Base-by-base conservation (phyloP, 1,284 basidiomycete genomes). In the Volvariella surrecta region DNA sequence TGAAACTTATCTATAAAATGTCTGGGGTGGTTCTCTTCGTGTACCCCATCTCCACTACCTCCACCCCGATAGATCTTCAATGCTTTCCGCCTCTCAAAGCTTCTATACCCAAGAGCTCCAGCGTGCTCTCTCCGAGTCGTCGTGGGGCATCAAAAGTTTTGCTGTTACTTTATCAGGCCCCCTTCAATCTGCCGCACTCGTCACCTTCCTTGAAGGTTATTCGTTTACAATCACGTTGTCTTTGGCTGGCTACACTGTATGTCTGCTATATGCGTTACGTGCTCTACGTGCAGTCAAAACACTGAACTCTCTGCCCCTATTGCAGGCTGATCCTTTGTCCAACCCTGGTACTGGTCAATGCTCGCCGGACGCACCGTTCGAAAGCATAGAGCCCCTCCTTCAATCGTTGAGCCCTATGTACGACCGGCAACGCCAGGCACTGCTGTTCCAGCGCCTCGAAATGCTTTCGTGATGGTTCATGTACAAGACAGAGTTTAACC, bases 321-420 rank as follows among this genome's bases (percentile, higher is more conserved):
- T 41, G 16, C 44, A 61, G 56, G 46, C 59, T 35, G 54, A 55
- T 28, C 46, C 44, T 39, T 50, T 45, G 32, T 49, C 45, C 30
- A 48, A 43, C 45, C 46, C 52, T 32, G 46, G 38, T 42, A 44
- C 39, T 45, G 34, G 34, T 44, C 24, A 28, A 28, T 28, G 24
- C 24, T 28, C 24, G 24, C 43, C 40, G 42, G 39, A 39, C 34
- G 40, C 48, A 15, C n/a, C 53, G 13, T 76, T 73, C 43, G 81
- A 84, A 56, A 72, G 67, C 15, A 53, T 83, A 18, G 82, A 83
- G 40, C 65, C 62, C 24, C 64, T 83, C 17, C 62, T 84, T 21
- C 63, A 67, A 42, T 62, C 67, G 4, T 54, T 67, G 43, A 84
- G 81, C 54, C 61, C 66, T 8, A 54, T 67, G 48, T 84, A 79